Evolutionary conservation across 129 eudicot genomes (phyloP), one percentile per base, ranked within the genome.

Genomic region (Chrysanthemum seticuspe): DNA sequence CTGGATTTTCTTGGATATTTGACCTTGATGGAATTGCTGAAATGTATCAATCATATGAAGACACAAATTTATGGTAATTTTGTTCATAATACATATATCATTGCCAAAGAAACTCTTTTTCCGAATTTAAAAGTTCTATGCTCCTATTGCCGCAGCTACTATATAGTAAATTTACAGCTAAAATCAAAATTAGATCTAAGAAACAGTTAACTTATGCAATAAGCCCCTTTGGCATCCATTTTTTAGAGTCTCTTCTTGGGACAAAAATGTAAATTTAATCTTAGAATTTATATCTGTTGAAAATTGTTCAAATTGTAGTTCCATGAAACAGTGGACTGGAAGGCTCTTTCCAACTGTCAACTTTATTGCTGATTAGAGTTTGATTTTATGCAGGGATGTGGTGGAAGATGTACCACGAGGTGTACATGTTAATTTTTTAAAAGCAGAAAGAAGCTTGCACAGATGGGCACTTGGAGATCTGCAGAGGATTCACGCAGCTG

Each of bases 391-490:
- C 85, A 92, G 96, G 98, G 77, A 84, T 71, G 62, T 92, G 64
- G 98, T 92, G 68, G 98, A 92, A 84, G 98, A 92, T 74, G 90
- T 92, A 47, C 96, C 98, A 62, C 75, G 90, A 78, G 98, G 98
- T 23, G 98, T 92, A 9, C 95, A 89, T 85, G 80, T 89, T 11
- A 87, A 87, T 64, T 89, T 92, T 74, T 74, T 89, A 52, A 89
- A 89, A 89, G 98, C 98, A 74, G 95, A 92, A 76, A 87, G 98
- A 79, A 92, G 98, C 76, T 81, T 92, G 78, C 98, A 92, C 78
- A 83, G 92, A 79, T 92, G 98, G 98, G 96, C 98, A n/a, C 85
- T 89, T 70, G 97, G 89, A 79, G 97, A 92, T 81, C 83, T 89
- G 44, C 93, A 73, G 81, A 87, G 97, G 79, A 92, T 92, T 74